Conservation (phyloP, 257 asterid genomes). For the Solanum piurae region DNA sequence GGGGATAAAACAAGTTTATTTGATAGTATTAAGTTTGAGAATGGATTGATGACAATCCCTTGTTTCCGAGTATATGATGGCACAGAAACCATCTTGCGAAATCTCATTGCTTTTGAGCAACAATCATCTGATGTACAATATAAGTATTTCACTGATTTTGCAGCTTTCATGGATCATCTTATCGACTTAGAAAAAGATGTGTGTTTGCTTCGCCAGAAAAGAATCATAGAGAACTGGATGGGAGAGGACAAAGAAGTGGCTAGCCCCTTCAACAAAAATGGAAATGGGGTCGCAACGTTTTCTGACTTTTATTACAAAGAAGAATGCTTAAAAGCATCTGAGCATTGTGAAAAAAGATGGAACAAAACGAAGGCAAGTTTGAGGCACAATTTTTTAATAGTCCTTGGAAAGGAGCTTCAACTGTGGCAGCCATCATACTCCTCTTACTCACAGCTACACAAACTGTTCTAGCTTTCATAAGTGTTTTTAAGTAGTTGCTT, state of each 20-base stretch:
- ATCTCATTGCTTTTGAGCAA: constrained; percentile 5
- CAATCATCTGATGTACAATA: not conserved
- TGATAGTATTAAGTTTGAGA: not conserved
- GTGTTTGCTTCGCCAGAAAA: not conserved
- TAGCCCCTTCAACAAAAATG: not conserved
- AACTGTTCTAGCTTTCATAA: not conserved
- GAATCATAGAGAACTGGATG: not conserved
- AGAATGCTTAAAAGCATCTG: not conserved
- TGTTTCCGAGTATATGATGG: no score
- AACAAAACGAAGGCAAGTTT: no score
- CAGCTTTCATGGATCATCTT: constrained; percentile 1
- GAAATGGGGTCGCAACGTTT: not conserved
- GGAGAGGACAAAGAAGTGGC: constrained; percentile 7
- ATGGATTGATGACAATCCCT: no score
- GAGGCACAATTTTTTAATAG: no score
- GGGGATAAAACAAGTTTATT: not conserved
- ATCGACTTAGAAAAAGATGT: not conserved
- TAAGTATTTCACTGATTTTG: constrained; percentile 1
- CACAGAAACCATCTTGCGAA: no score
- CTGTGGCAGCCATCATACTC: no score
- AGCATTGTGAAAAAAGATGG: no score
- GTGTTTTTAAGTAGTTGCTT: not conserved
- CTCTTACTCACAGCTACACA: no score
- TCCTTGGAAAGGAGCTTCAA: no score
- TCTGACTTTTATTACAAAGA: not conserved